phyloP scores from a whole-genome alignment of 75 land plant genomes.

The Larix kaempferi region DNA sequence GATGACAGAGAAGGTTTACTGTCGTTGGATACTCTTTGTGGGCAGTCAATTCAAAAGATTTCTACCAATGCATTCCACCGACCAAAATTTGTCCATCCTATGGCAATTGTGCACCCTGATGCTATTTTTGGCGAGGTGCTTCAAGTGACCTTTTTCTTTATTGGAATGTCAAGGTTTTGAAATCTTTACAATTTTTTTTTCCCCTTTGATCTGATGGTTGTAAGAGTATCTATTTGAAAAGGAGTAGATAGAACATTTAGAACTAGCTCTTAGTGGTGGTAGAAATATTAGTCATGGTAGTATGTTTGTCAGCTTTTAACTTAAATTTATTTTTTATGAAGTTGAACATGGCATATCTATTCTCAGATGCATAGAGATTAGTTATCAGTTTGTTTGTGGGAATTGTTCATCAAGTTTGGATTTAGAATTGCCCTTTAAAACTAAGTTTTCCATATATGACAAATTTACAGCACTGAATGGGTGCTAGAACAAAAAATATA shows the following conservation, averaged over 20 bases:
- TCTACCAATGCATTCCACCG: neutral
- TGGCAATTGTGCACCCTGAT: constrained; percentile 69
- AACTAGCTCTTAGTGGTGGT: neutral
- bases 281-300: neutral
- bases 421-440: no score
- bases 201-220: neutral
- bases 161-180: neutral
- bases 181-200: neutral
- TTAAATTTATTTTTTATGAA: neutral
- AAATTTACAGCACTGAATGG: no score
- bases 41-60: neutral
- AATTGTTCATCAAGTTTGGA: no score
- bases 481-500: no score
- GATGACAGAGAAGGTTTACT: constrained; percentile 6
- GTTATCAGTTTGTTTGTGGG: no score
- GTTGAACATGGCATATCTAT: neutral
- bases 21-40: neutral
- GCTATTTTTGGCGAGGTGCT: constrained; percentile 75
- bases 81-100: constrained; percentile 48
- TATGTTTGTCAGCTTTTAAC: neutral
- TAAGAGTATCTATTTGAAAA: neutral
- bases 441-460: no score
- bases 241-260: neutral
- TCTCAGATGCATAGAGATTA: neutral
- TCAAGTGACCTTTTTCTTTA: neutral